Evolutionary conservation across 192 early-diverging fungal genomes (phyloP).

Genomic region (Phycomyces blakesleeanus): DNA sequence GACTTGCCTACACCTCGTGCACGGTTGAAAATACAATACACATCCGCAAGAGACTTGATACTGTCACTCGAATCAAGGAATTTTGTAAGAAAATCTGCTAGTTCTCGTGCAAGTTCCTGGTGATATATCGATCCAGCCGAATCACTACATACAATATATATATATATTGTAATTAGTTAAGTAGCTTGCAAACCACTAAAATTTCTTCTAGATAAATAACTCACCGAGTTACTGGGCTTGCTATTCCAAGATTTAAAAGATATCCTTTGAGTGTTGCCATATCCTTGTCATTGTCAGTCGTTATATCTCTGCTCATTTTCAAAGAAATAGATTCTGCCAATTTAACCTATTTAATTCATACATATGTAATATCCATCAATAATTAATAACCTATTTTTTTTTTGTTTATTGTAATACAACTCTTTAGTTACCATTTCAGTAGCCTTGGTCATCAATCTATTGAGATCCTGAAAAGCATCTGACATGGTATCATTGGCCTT

Average conservation of each 20-base stretch:
- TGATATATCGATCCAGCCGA: conserved; percentile 84
- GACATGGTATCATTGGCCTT: conserved; percentile 65
- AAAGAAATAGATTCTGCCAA: conserved; percentile 63
- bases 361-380: too few species aligned
- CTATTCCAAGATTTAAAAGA: conserved; percentile 86
- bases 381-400: too few species aligned
- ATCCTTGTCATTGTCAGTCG: conserved; percentile 38
- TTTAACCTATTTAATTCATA: too few species aligned
- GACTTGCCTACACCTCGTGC: conserved; percentile 79
- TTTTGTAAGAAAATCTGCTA: conserved; percentile 77
- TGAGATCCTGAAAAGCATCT: conserved; percentile 86
- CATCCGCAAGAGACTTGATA: conserved; percentile 81
- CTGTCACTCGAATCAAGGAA: conserved; percentile 62
- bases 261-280: conserved; percentile 58
- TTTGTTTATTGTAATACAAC: not conserved
- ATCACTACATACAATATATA: conserved; percentile 60
- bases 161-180: too few species aligned
- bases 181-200: too few species aligned
- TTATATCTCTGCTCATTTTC: conserved; percentile 45
- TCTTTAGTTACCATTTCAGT: conserved; percentile 67
- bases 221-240: conserved; percentile 85
- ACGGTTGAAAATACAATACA: conserved; percentile 94
- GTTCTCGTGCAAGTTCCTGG: conserved; percentile 80
- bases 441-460: conserved; percentile 84
- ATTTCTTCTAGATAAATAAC: not conserved